Evolutionary conservation across 164 flowering plant species (phyloP).

Genomic region (Annona cherimola): DNA sequence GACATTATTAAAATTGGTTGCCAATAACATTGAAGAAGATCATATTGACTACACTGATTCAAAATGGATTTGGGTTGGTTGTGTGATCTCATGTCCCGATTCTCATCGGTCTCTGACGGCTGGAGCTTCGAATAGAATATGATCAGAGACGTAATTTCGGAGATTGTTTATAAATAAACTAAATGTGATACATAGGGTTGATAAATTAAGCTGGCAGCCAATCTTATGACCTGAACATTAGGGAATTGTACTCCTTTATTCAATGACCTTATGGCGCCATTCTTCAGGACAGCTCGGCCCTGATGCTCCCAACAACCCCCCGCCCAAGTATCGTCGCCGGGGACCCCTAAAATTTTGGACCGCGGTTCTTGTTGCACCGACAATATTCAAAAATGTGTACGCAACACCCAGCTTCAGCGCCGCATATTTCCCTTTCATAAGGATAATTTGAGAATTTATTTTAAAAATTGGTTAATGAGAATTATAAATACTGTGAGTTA

Average conservation of each 20-base stretch:
- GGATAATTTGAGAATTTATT: too few species aligned
- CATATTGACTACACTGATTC: too few species aligned
- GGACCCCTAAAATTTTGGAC: slow-evolving; percentile 8
- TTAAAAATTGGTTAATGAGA: too few species aligned
- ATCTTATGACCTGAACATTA: background rate
- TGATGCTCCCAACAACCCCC: background rate
- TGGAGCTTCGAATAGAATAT: background rate
- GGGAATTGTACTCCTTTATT: background rate
- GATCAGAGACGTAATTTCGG: background rate
- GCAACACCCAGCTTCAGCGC: too few species aligned
- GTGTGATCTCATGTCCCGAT: background rate
- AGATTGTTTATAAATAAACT: too few species aligned
- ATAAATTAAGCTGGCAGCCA: background rate
- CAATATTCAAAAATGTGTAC: too few species aligned
- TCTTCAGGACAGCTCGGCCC: background rate
- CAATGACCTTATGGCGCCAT: background rate
- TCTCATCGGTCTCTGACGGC: background rate
- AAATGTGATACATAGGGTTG: background rate
- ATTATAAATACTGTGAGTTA: too few species aligned
- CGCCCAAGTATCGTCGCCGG: background rate
- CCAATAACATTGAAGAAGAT: too few species aligned
- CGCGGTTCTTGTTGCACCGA: background rate
- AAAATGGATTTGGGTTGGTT: too few species aligned
- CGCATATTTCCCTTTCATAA: too few species aligned
- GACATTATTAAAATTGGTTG: too few species aligned